Base-by-base conservation (phyloP, 441 rosid genomes). In the Populus hybrid region DNA sequence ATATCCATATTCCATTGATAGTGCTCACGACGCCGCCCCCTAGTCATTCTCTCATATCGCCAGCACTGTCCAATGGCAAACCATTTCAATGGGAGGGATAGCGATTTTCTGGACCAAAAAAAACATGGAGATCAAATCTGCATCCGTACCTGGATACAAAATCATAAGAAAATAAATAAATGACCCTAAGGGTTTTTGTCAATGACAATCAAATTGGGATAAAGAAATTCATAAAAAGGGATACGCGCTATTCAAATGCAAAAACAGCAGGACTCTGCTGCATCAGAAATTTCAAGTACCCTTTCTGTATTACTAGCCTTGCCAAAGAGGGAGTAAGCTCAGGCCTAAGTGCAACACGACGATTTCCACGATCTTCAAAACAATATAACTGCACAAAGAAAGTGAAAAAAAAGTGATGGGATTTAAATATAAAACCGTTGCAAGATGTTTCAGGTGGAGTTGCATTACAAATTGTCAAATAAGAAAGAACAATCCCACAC, bases 1-100 rank as follows among this genome's bases (percentile, higher is more conserved):
- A 93, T 91, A 87, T 95, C 99, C 99, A 95, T 95, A 84, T 95
- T 93, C 99, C 99, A 90, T 77, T 92, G 99, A 81, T 95, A 95
- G 85, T 95, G 99, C 85, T 95, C 97, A 30, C 98, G 95, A 20
- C 93, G 91, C 70, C 97, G 87, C 65, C 98, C 99, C 86, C 98
- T 89, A 4, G 98, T 95, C 99, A 95, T 95, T 77, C 98, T 88
- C 81, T 92, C 98, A 75, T 95, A 93, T n/a, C 99, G 84, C 99
- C 98, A 95, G 84, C 98, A 93, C 81, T 95, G 98, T 26, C 99
- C 98, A 72, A 93, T 74, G 11, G 99, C 91, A 88, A 92, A 93
- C 98, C 99, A 95, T 86, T 95, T 95, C 88, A 95, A 79, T 1
- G 99, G 99, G 54, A 95, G 89, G 69, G 99, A 79, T 73, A 84